Evolutionary conservation across 129 eudicot species (phyloP), one percentile per base, ranked within the genome.

Genomic region (Tagetes patula): DNA sequence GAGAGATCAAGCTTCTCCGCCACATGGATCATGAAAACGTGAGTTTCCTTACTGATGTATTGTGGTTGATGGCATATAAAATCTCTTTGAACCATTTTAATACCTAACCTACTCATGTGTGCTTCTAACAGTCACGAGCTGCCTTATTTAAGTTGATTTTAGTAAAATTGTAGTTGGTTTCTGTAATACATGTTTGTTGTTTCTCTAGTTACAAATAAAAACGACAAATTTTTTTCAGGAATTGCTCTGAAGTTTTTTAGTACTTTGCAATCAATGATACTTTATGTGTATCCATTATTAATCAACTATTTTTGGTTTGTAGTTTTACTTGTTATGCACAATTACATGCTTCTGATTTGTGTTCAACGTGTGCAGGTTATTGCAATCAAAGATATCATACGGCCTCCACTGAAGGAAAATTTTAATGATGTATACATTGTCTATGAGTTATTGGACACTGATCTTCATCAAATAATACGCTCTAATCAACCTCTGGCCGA

Each of bases 381-480:
- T 77, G 92, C 95, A 49, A 66, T 90, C 40, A 87, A 88, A 78
- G 98, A 93, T 76, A 83, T 93, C 64, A 93, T 93, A 64, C 77
- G 96, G 56, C 98, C 98, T 39, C 98, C 98, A 45, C 86, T 56
- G 45, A 87, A 77, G 70, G 96, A 93, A 74, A 90, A 79, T 70
- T 93, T 93, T 60, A 87, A 89, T 81, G 98, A 93, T 74, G 98
- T 93, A 32, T 93, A 93, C 84, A 87, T 89, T 65, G 96, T 93
- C 54, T 87, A 79, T 77, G 98, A 93, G 80, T 82, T 93, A 36
- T 89, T 93, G 98, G 98, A 92, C 84, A 92, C 96, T 14, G 96
- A 92, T 85, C 98, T 92, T 69, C 96, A 92, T 72, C 98, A 93
- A 75, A 93, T 93, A 48, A 87, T 93, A 69, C 90, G 92, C 64